Percentiles rank a stretch among this genome's conserved stretches.
Conservation (phyloP, 495 filamentous ascomycete genomes). For the Clohesyomyces aquaticus region DNA sequence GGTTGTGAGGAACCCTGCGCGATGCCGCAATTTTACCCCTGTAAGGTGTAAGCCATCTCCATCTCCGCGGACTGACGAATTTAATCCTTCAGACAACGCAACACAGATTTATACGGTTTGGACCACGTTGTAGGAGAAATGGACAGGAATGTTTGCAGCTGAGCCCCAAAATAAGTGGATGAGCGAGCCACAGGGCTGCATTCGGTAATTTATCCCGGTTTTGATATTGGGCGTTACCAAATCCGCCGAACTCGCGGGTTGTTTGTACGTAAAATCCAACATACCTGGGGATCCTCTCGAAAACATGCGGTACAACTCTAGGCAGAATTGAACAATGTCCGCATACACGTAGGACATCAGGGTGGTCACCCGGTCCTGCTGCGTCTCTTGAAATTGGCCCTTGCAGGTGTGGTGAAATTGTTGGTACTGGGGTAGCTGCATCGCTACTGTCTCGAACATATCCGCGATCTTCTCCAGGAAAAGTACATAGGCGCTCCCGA, state of each 20-base stretch:
- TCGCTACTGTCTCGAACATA: constrained; percentile 25
- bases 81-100: constrained; percentile 2
- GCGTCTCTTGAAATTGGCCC: not conserved
- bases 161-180: not conserved
- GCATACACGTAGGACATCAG: constrained; percentile 35
- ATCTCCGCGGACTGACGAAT: constrained; percentile 7
- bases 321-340: constrained; percentile 34
- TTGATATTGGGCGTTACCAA: constrained; percentile 5
- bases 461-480: constrained; percentile 32
- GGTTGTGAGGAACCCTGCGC: not conserved
- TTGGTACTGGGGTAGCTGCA: constrained; percentile 25
- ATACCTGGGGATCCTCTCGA: constrained; percentile 20
- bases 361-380: constrained; percentile 6
- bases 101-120: not conserved
- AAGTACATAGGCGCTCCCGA: constrained; percentile 22
- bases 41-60: constrained; percentile 22
- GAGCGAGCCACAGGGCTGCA: not conserved
- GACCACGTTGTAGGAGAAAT: constrained; percentile 7
- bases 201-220: constrained; percentile 4
- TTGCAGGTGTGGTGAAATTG: constrained; percentile 21
- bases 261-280: constrained; percentile 25
- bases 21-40: constrained; percentile 31
- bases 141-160: constrained; percentile 4
- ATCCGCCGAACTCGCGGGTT: not conserved
- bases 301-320: constrained; percentile 32